Base-by-base conservation (phyloP, 2,329 filamentous ascomycete genomes). In the Bipolaris oryzae region DNA sequence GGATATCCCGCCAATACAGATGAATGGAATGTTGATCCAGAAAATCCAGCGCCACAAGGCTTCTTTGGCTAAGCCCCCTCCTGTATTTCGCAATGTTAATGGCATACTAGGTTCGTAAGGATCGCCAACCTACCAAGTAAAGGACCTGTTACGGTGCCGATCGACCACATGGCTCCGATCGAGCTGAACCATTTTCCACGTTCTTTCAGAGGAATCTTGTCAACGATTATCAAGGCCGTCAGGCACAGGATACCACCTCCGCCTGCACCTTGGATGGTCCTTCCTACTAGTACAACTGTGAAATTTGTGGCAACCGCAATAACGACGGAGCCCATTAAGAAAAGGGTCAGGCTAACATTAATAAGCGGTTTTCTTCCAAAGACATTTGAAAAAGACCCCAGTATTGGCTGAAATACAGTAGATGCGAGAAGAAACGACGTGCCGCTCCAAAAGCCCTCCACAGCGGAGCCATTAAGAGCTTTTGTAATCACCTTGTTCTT, bases 381-480 rank as follows among this genome's bases (percentile, higher is more conserved):
- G 21, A 11, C 13, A 10, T 13, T 23, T 3, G 41, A 43, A 2
- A 23, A 21, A 1, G 42, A 28, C n/a, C 16, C 50, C 1, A 53
- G 13, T 9, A 71, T 70, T 49, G 84, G 84, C 64, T 86, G 82
- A 37, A 84, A 78, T 25, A 86, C 83, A 0, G 87, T 85, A 56
- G 84, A 85, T 5, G 86, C 84, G 7, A 90, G 80, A n/a, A 90
- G 77, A 62, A 88, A 90, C 20, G 84, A 85, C 2, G 87, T 89
- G 5, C 87, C 87, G 15, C 85, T 83, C 87, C 87, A 90, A 65
- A 89, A 89, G 0, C 85, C 85, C 74, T 47, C 44, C 1, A 23
- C 25, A n/a, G 43, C 43, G 11, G 31, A 45, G 3, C 43, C 43
- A 11, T 9, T 5, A 31, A 31, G 28, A 11, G 28, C 28, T 31